Evolutionary conservation across 805 yeast species (phyloP), one percentile per base, ranked within the genome.

Genomic region (Clavispora asparagi): DNA sequence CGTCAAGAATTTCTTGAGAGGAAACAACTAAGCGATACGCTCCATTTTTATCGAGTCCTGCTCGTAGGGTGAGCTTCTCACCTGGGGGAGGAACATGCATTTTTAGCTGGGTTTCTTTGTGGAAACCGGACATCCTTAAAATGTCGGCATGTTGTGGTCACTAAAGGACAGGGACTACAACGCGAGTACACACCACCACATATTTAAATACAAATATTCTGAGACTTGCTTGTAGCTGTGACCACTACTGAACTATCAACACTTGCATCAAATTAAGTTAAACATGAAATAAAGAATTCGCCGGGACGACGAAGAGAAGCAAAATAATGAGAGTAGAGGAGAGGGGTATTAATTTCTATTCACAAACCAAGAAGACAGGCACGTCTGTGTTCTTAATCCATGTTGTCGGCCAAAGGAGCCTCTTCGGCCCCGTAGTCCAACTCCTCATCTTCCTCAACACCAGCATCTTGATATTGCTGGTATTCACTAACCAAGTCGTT

Each of bases 401-500:
- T 53, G 64, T 68, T 70, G 60, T 77, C 82, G 48, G 79, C 82
- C 63, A 78, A 66, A 54, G 81, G 83, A 48, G 74, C 80, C 56
- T 82, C 88, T 57, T 79, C 83, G n/a, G 48, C 58, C 44, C 77
- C 85, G 61, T 79, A 82, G 38, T 83, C 92, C 58, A 81, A 70
- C 56, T 81, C 85, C 59, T 84, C 90, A 53, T 85, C 95, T 48
- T 85, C 87, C 56, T 83, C 91, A 46, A 79, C 77, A 48, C 82
- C 78, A 44, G 85, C 87, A 55, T 85, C 92, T 76, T 89, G 96
- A 73, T 89, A 87, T 72, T 90, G 96, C 73, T 87, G 94, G 65
- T 90, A 72, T 70, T 90, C 97, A 62, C 83, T 80, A 46, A 89
- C 90, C 63, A 90, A 76, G 70, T 90, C 97, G 57, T 79, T 80